phyloP scores from a whole-genome alignment of 805 yeast genomes.

The Candida michaelii region DNA sequence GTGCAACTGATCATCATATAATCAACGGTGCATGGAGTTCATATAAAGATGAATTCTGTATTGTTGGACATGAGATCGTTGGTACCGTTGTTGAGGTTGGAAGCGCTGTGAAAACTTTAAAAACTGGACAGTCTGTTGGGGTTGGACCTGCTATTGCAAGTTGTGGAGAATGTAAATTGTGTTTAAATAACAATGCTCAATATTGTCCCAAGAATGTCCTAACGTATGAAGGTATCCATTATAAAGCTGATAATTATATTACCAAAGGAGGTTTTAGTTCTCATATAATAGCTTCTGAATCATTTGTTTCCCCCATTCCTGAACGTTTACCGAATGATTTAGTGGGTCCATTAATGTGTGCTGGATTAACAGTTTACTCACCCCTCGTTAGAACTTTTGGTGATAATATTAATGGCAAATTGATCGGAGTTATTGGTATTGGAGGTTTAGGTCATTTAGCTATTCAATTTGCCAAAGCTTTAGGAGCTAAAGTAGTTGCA shows the following conservation, averaged over 20 bases:
- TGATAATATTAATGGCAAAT: slow-evolving; percentile 25
- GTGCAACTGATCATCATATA: slow-evolving; percentile 61
- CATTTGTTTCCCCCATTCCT: slow-evolving; percentile 50
- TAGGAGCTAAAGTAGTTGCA: slow-evolving; percentile 64
- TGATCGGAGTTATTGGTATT: slow-evolving; percentile 61
- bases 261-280: slow-evolving; percentile 53
- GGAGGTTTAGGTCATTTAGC: slow-evolving; percentile 72
- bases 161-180: slow-evolving; percentile 64
- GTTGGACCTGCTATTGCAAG: slow-evolving; percentile 68
- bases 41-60: slow-evolving; percentile 29
- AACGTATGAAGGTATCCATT: slow-evolving; percentile 53
- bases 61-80: slow-evolving; percentile 65
- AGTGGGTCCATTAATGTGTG: slow-evolving; percentile 58
- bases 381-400: slow-evolving; percentile 39
- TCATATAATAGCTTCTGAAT: slow-evolving; percentile 43
- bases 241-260: slow-evolving; percentile 25
- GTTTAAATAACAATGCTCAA: slow-evolving; percentile 36
- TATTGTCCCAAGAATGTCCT: slow-evolving; percentile 50
- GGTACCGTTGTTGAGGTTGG: slow-evolving; percentile 67
- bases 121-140: slow-evolving; percentile 76
- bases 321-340: slow-evolving; percentile 38
- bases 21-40: slow-evolving; percentile 52
- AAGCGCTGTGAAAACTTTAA: slow-evolving; percentile 46
- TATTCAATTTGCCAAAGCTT: slow-evolving; percentile 55
- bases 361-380: slow-evolving; percentile 54